Conservation (phyloP, 192 early-diverging fungal species). For the Obelidium mucronatum region DNA sequence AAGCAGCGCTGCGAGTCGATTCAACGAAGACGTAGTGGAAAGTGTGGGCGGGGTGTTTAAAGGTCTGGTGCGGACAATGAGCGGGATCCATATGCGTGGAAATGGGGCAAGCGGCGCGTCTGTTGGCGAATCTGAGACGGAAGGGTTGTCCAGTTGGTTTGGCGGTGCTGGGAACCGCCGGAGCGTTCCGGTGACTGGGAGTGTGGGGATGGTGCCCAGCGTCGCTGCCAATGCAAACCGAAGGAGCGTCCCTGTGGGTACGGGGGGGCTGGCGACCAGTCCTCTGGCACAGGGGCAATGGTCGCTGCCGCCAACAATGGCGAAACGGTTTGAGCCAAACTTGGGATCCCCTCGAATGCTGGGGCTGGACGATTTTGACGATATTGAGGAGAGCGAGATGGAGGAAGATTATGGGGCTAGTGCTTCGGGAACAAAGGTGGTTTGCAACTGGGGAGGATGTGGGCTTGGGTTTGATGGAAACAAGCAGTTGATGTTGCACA, state of each 20-base stretch:
- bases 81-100: no score
- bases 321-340: not conserved
- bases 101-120: no score
- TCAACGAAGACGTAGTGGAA: no score
- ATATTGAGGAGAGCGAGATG: not conserved
- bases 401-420: not conserved
- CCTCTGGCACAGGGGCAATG: not conserved
- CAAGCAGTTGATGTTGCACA: slow-evolving; percentile 14
- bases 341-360: not conserved
- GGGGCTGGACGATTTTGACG: not conserved
- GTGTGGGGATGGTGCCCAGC: no score
- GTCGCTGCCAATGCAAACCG: not conserved
- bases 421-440: no score
- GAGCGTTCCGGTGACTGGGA: no score
- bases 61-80: no score
- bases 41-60: not conserved
- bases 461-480: not conserved
- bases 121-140: no score
- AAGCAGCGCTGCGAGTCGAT: no score
- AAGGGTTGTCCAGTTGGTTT: no score
- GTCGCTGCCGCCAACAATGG: no score
- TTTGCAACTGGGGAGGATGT: slow-evolving; percentile 25
- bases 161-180: no score
- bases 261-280: not conserved
- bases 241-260: not conserved